A percentile compares a stretch with the other conserved stretches of the same genome.
Evolutionary conservation across 2,329 filamentous ascomycete species (phyloP).

Genomic region (Colletotrichum sp.): DNA sequence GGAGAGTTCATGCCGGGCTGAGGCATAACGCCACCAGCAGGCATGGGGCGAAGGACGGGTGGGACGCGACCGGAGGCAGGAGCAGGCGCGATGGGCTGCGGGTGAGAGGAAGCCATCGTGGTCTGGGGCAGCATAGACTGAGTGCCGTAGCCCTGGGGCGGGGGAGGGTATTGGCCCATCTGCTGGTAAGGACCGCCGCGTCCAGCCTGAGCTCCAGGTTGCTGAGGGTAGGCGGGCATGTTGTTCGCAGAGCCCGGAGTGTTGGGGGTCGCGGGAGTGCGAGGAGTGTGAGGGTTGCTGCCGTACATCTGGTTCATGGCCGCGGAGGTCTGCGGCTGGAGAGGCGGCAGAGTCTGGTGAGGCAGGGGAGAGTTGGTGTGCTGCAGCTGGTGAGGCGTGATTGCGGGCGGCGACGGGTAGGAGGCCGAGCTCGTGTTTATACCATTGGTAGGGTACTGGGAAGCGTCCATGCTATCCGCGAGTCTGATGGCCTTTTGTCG

Average conservation of each 20-base stretch:
- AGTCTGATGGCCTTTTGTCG: conserved; percentile 19
- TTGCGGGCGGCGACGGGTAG: conserved; percentile 57
- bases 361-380: conserved; percentile 49
- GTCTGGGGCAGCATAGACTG: conserved; percentile 71
- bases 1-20: conserved; percentile 63
- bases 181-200: conserved; percentile 58
- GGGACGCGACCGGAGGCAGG: conserved; percentile 63
- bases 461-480: conserved; percentile 56
- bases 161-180: conserved; percentile 62
- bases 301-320: conserved; percentile 62
- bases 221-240: conserved; percentile 59
- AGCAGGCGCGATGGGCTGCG: conserved; percentile 78
- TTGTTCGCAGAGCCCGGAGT: conserved; percentile 61
- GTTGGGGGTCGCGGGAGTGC: conserved; percentile 67
- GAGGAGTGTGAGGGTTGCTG: conserved; percentile 65
- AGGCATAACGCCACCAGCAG: conserved; percentile 67
- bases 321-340: conserved; percentile 51
- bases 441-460: conserved; percentile 60
- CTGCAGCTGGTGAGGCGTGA: conserved; percentile 58
- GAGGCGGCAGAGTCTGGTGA: conserved; percentile 61
- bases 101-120: conserved; percentile 71
- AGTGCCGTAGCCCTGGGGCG: conserved; percentile 59
- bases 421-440: conserved; percentile 58
- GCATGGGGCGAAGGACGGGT: conserved; percentile 72
- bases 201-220: conserved; percentile 41